Percentiles rank a stretch among this genome's conserved stretches.
Conservation (phyloP, 2,329 filamentous ascomycete genomes). For the Fusarium nodosum region DNA sequence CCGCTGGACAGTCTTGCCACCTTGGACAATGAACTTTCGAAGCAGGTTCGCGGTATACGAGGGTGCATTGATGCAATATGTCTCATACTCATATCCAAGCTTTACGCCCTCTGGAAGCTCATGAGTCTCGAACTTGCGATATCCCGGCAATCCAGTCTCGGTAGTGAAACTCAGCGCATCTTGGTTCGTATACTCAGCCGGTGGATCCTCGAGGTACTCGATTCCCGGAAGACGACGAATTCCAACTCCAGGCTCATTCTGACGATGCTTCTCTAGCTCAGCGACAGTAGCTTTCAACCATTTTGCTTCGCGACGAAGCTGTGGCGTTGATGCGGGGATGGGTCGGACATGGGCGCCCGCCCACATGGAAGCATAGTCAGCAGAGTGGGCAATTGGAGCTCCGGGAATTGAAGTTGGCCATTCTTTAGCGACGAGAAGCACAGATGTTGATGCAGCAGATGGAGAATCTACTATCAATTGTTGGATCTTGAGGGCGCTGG, state of each 20-base stretch:
- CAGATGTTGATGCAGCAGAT: constrained; percentile 4
- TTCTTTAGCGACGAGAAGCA: constrained; percentile 53
- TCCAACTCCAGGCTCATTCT: constrained; percentile 55
- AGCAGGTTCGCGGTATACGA: constrained; percentile 61
- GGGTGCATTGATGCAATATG: constrained; percentile 68
- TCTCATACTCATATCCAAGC: constrained; percentile 66
- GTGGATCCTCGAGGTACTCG: constrained; percentile 65
- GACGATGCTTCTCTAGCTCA: constrained; percentile 45
- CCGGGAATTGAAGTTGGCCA: constrained; percentile 55
- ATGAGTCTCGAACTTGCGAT: constrained; percentile 46
- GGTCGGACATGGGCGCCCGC: constrained; percentile 69
- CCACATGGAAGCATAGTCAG: constrained; percentile 69
- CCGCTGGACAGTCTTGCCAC: constrained; percentile 49
- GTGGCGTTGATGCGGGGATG: constrained; percentile 57
- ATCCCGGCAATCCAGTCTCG: constrained; percentile 51
- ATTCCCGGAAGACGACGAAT: constrained; percentile 64
- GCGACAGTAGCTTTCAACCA: constrained; percentile 51
- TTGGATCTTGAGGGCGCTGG: constrained; percentile 62
- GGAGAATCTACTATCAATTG: constrained; percentile 24
- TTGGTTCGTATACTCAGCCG: constrained; percentile 55
- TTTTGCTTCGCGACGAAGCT: constrained; percentile 51
- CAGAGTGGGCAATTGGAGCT: constrained; percentile 48
- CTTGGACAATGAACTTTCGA: constrained; percentile 51
- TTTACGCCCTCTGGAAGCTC: constrained; percentile 60
- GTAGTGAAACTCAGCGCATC: constrained; percentile 45